Conservation (phyloP, 179 eudicot genomes). For the Amaranthus tricolor region DNA sequence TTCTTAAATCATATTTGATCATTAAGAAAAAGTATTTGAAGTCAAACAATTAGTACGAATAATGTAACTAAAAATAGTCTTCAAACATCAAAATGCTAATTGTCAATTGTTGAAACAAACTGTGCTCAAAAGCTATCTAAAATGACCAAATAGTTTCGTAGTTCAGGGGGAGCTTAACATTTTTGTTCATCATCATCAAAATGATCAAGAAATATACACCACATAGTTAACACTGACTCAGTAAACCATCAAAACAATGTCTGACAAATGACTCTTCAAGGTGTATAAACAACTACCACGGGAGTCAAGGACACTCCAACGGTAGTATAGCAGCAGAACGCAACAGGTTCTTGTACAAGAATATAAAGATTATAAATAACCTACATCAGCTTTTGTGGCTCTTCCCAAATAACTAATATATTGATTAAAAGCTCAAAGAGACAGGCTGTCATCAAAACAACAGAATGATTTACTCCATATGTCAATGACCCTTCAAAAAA, state of each 20-base stretch:
- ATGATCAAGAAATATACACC: background rate
- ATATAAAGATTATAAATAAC: background rate
- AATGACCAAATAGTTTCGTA: background rate
- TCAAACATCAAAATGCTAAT: background rate
- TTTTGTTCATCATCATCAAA: background rate
- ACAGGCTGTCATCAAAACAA: background rate
- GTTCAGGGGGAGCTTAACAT: background rate
- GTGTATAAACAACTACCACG: background rate
- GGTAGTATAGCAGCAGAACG: background rate
- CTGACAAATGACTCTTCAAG: too few species aligned
- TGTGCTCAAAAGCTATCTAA: background rate
- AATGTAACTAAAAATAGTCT: background rate
- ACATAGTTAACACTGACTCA: background rate
- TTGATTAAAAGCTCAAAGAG: background rate
- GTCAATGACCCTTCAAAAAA: background rate
- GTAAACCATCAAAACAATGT: too few species aligned
- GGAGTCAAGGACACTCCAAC: background rate
- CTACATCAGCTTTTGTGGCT: background rate
- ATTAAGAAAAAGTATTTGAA: too few species aligned
- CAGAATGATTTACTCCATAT: background rate
- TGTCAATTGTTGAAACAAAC: too few species aligned
- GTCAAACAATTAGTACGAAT: background rate
- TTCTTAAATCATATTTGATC: too few species aligned
- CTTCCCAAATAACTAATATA: background rate
- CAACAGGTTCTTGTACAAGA: background rate